phyloP scores from a whole-genome alignment of 192 early-diverging fungal species.

The Coemansia sp. region DNA sequence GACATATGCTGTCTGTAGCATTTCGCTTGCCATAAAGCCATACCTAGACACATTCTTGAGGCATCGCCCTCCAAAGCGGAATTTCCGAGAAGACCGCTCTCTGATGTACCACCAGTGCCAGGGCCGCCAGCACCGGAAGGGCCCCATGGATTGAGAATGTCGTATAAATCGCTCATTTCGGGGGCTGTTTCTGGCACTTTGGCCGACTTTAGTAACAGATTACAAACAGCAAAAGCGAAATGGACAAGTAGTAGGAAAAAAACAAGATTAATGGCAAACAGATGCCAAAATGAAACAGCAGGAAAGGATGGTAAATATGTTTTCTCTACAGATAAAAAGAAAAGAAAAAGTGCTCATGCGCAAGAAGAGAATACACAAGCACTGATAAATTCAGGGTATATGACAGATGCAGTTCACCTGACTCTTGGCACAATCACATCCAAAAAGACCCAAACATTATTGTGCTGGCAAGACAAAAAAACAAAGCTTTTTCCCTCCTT shows the following conservation, averaged over 20 bases:
- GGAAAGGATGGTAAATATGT: neutral
- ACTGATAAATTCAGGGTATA: too few relatives aligned
- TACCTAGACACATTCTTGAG: conserved; percentile 46
- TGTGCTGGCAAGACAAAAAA: too few relatives aligned
- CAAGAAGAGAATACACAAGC: too few relatives aligned
- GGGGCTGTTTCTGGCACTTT: neutral
- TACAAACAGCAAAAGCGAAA: neutral
- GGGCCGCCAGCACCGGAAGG: conserved; percentile 17
- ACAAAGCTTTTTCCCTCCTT: too few relatives aligned
- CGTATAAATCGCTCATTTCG: conserved; percentile 55
- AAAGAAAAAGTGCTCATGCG: too few relatives aligned
- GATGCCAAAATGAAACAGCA: neutral
- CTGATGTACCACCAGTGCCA: neutral
- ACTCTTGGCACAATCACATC: neutral
- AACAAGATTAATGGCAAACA: conserved; percentile 3
- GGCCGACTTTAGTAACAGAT: neutral
- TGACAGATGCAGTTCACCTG: too few relatives aligned
- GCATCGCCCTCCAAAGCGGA: conserved; percentile 5
- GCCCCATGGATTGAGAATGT: conserved; percentile 56
- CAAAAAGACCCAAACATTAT: too few relatives aligned
- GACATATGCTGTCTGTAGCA: neutral
- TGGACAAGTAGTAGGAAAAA: neutral
- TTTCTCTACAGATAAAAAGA: neutral
- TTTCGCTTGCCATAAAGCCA: conserved; percentile 1
- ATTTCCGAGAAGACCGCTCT: neutral